A percentile compares a stretch with the other conserved stretches of the same genome.
These are phyloP conservation scores for Halenospora varia DNA, from an alignment of 495 filamentous ascomycete species.

Conservation along the genomic window DNA sequence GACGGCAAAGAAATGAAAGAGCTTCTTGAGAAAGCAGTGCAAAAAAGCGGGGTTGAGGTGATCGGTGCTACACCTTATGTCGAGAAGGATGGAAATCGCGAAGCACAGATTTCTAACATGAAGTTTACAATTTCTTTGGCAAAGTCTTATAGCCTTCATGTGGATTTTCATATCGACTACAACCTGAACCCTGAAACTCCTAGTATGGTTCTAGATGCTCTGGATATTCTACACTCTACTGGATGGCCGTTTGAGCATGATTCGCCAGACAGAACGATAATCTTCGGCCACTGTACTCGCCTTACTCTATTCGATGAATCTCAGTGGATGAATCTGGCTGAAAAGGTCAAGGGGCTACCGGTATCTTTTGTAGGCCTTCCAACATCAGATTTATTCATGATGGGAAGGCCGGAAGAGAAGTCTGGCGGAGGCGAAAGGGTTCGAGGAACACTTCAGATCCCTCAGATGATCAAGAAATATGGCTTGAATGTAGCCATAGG, in stretches of 20 bases:
- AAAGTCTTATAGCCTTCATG: constrained; percentile 43
- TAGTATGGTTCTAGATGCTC: constrained; percentile 48
- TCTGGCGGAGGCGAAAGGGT: constrained; percentile 30
- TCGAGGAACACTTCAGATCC: constrained; percentile 59
- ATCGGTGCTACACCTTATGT: constrained; percentile 72
- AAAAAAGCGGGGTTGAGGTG: constrained; percentile 46
- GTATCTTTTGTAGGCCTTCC: constrained; percentile 69
- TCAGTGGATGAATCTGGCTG: constrained; percentile 46
- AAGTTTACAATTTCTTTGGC: constrained; percentile 55
- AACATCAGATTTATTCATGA: constrained; percentile 74
- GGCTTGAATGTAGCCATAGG: constrained; percentile 56
- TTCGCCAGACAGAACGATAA: constrained; percentile 43
- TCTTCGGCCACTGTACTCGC: constrained; percentile 68
- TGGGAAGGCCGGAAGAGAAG: constrained; percentile 40
- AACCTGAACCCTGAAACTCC: constrained; percentile 46
- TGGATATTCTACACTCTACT: constrained; percentile 42
- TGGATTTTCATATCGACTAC: constrained; percentile 77
- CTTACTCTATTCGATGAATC: constrained; percentile 50
- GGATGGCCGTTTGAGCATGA: constrained; percentile 38
- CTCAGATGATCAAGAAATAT: constrained; percentile 58
- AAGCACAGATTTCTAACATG: constrained; percentile 52
- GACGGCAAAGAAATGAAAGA: constrained; percentile 39
- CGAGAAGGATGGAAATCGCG: constrained; percentile 41
- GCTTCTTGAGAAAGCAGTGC: constrained; percentile 46
- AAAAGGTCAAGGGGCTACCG: constrained; percentile 48